phyloP scores from a whole-genome alignment of 805 yeast species.

The Saturnispora hagleri region DNA sequence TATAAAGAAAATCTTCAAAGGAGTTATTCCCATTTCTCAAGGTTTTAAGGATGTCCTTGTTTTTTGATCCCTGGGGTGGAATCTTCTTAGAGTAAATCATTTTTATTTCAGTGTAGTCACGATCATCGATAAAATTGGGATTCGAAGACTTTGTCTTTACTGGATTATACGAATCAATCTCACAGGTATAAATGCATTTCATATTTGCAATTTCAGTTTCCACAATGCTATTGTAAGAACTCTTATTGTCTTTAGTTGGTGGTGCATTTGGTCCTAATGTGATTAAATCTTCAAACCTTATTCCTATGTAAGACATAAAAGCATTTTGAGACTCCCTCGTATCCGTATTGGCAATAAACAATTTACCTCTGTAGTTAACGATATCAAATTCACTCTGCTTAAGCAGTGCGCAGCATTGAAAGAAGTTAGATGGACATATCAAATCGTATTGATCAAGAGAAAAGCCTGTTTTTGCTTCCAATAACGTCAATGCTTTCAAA shows the following conservation, averaged over 20 bases:
- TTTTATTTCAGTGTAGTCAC: constrained; percentile 13
- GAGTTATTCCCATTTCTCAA: constrained; percentile 7
- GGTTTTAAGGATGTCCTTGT: constrained; percentile 3
- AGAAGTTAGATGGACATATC: constrained; percentile 11
- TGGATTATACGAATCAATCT: constrained; percentile 11
- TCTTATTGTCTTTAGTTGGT: constrained; percentile 11
- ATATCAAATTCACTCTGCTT: constrained; percentile 8
- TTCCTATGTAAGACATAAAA: constrained; percentile 13
- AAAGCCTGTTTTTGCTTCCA: background rate
- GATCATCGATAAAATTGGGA: background rate
- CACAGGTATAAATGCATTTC: constrained; percentile 11
- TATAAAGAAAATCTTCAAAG: constrained; percentile 7
- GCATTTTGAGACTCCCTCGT: constrained; percentile 9
- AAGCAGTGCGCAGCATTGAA: constrained; percentile 9
- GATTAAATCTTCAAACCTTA: constrained; percentile 16
- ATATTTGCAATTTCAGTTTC: constrained; percentile 3
- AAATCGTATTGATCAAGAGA: background rate
- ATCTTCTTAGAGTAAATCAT: constrained; percentile 11
- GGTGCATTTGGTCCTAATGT: constrained; percentile 5
- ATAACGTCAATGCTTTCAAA: background rate
- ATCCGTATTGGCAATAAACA: constrained; percentile 10
- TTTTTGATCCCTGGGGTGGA: constrained; percentile 4
- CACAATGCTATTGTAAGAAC: constrained; percentile 8
- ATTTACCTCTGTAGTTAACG: constrained; percentile 1
- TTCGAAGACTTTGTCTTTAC: background rate